phyloP scores from a whole-genome alignment of 768 basidiomycete genomes.

The Piloderma croceum region DNA sequence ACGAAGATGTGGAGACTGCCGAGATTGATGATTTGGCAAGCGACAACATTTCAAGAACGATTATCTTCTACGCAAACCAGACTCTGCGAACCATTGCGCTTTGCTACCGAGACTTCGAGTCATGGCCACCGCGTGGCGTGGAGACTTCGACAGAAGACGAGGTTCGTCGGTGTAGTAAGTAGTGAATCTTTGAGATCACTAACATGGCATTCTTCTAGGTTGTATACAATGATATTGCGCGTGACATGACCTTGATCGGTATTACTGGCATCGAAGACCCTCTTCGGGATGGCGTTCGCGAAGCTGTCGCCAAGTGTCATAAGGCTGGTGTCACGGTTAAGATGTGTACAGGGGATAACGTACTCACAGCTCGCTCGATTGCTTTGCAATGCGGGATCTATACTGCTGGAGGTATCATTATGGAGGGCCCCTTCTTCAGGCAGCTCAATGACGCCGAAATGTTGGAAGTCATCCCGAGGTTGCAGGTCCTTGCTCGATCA shows the following conservation, averaged over 20 bases:
- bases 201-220: conserved; percentile 37
- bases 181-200: conserved; percentile 2
- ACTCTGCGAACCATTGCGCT: conserved; percentile 90
- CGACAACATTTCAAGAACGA: conserved; percentile 86
- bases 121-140: conserved; percentile 72
- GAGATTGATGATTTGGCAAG: conserved; percentile 60
- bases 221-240: conserved; percentile 61
- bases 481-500: conserved; percentile 95
- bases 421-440: conserved; percentile 96
- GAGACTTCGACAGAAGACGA: conserved; percentile 43
- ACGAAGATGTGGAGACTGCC: conserved; percentile 44
- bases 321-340: conserved; percentile 89
- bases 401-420: conserved; percentile 88
- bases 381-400: conserved; percentile 95
- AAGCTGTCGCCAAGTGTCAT: conserved; percentile 84
- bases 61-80: conserved; percentile 98
- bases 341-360: conserved; percentile 99
- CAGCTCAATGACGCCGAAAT: conserved; percentile 64
- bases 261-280: conserved; percentile 97
- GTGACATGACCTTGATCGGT: conserved; percentile 76
- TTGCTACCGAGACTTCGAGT: conserved; percentile 82
- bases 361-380: conserved; percentile 92
- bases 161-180: conserved; percentile 30
- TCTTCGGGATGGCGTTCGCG: conserved; percentile 80
- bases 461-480: conserved; percentile 78